Evolutionary conservation across 2,329 filamentous ascomycete genomes (phyloP), one percentile per base, ranked within the genome.

Genomic region (Colletotrichum aenigma): DNA sequence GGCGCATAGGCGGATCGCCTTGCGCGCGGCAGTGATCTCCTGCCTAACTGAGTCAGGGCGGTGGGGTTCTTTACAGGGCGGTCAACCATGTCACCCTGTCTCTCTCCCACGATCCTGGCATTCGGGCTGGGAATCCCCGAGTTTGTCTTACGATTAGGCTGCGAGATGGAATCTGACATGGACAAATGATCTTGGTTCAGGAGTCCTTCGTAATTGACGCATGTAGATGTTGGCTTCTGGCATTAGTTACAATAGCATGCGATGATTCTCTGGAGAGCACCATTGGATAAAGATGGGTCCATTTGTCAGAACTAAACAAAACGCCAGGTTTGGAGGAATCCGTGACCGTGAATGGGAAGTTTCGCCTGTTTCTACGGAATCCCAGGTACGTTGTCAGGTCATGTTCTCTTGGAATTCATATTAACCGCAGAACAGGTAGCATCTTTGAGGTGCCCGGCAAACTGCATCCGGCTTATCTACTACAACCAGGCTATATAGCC

Each of bases 1-100:
- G 61, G 36, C 30, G 28, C 32, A 64, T 34, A 24, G 30, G 28
- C 60, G 21, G 43, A 52, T 65, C 21, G 36, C 30, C 60, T 64
- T 26, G 32, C 61, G 34, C 34, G 61, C 61, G 61, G 34, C 34
- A 65, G 32, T 26, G 32, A 21, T 24, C 13, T 65, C 61, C 61
- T 65, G 61, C 61, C 61, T 38, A 38, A 62, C 24, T 43, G 61
- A 65, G 61, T 65, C 61, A 65, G 32, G 36, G 13, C 36, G 15
- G 34, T 24, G 30, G 61, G 34, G 30, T 24, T 21, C 21, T 43
- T 65, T 18, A 65, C 24, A 65, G 36, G 10, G 61, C 6, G 4
- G 61, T 24, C 15, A 28, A 28, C 24, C 55, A 26, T 58, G 16
- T 58, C 24, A 58, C 26, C 55, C 55, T 26, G 21, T 52, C n/a